These are phyloP conservation scores for Pseudogymnoascus sp. DNA, from an alignment of 2,329 filamentous ascomycete species.

Conservation along the genomic window DNA sequence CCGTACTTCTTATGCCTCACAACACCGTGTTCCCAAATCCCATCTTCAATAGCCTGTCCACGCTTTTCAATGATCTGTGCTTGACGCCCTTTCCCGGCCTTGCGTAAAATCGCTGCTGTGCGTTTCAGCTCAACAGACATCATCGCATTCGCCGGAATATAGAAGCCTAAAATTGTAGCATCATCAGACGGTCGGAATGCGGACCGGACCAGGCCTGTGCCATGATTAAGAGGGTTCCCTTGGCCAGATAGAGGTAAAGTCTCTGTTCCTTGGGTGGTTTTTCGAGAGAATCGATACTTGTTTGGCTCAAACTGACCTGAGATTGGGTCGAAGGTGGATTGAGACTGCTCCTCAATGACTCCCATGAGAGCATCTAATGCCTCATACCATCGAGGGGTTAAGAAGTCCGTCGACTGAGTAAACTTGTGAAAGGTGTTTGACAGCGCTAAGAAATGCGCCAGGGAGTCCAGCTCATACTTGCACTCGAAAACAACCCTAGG, in stretches of 20 bases:
- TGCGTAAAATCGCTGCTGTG: slow-evolving; percentile 60
- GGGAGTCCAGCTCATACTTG: slow-evolving; percentile 96
- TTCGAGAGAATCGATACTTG: slow-evolving; percentile 78
- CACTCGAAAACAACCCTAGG: slow-evolving; percentile 86
- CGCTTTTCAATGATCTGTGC: slow-evolving; percentile 50
- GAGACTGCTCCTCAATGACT: slow-evolving; percentile 71
- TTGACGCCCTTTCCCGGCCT: slow-evolving; percentile 45
- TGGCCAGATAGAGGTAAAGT: slow-evolving; percentile 74
- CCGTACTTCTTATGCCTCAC: slow-evolving; percentile 68
- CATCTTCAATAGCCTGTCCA: slow-evolving; percentile 59
- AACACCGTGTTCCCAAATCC: slow-evolving; percentile 78
- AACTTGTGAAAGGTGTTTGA: slow-evolving; percentile 79
- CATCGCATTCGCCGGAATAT: slow-evolving; percentile 94
- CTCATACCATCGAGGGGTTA: slow-evolving; percentile 69
- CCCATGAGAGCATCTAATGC: slow-evolving; percentile 68
- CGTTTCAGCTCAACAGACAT: slow-evolving; percentile 83
- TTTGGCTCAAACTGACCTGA: slow-evolving; percentile 61
- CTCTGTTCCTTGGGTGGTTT: slow-evolving; percentile 77
- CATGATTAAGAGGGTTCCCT: slow-evolving; percentile 83
- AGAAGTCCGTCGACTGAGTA: slow-evolving; percentile 69
- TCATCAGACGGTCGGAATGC: slow-evolving; percentile 95
- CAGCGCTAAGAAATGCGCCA: slow-evolving; percentile 83
- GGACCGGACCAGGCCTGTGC: slow-evolving; percentile 78
- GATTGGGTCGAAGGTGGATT: slow-evolving; percentile 67
- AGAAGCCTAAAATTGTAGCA: slow-evolving; percentile 86